Evolutionary conservation across 176 grass and related monocot species (phyloP), one percentile per base, ranked within the genome.

Genomic region (Carex parvula): DNA sequence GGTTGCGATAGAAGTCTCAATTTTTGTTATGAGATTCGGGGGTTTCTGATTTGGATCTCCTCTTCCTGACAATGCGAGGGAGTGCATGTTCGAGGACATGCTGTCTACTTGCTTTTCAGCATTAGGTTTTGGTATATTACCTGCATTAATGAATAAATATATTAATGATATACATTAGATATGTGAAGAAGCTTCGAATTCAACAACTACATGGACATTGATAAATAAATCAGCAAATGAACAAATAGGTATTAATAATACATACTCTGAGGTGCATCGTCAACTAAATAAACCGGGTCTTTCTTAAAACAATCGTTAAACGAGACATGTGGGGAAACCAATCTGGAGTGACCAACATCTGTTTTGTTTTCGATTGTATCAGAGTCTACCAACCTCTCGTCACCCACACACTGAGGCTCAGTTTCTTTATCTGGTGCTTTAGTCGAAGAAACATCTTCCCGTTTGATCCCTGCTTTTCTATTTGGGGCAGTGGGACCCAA

Each of bases 21-120:
- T 85, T 72, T 85, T 92, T 80, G 62, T 88, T 70, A 29, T 66
- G 78, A 87, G 57, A 72, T 86, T 85, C 67, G 89, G 88, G 29
- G 87, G 56, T 24, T 87, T 86, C 84, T 13, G 21, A 13, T 59
- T 81, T 16, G 83, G 79, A 89, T 86, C 73, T 77, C 89, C 89
- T 86, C 80, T 82, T 86, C 86, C 88, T 84, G 89, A 86, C 87
- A 98, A 94, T 87, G 89, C 85, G 82, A 94, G 85, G 91, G 87
- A 91, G 89, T 90, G 87, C 82, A 94, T 74, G 83, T 93, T 91
- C 91, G 89, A 91, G 61, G 79, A 90, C 86, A 91, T 91, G 79
- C 83, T 87, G 79, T 98, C 82, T 77, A 84, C 89, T 90, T 79
- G 90, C 89, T 89, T 90, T 83, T 91, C 87, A 88, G 70, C 35